A percentile compares a stretch with the other conserved stretches of the same genome.
Evolutionary conservation across 305 asterid genomes (phyloP).

Genomic region (Solanum aculeatissimum): DNA sequence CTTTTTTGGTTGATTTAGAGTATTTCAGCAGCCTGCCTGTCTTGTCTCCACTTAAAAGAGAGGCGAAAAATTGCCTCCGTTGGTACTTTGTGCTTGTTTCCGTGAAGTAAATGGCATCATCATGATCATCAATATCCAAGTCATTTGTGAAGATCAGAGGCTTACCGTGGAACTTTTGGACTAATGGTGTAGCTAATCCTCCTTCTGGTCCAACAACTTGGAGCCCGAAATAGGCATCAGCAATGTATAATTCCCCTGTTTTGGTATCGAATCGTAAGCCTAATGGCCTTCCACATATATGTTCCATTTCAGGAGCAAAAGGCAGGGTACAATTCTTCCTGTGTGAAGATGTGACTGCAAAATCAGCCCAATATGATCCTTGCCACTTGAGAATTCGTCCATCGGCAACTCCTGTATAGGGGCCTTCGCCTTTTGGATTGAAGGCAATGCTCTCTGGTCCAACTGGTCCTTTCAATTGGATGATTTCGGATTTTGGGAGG

Average conservation of each 20-base stretch:
- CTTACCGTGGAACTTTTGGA: slow-evolving; percentile 37
- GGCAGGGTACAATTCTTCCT: slow-evolving; percentile 41
- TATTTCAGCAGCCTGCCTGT: slow-evolving; percentile 61
- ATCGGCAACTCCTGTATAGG: slow-evolving; percentile 72
- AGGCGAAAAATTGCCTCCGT: slow-evolving; percentile 40
- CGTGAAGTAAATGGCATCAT: slow-evolving; percentile 48
- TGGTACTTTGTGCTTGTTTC: slow-evolving; percentile 46
- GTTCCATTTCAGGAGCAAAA: slow-evolving; percentile 52
- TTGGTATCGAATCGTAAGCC: slow-evolving; percentile 46
- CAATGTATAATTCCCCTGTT: slow-evolving; percentile 52
- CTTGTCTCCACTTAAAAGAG: slow-evolving; percentile 26
- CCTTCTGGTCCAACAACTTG: slow-evolving; percentile 61
- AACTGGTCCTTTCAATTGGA: slow-evolving; percentile 34
- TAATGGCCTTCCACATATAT: slow-evolving; percentile 59
- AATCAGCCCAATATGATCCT: slow-evolving; percentile 35
- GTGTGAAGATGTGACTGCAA: slow-evolving; percentile 44
- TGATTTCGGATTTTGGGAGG: slow-evolving; percentile 26
- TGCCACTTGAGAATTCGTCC: slow-evolving; percentile 53
- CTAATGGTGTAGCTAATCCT: slow-evolving; percentile 40
- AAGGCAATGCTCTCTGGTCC: slow-evolving; percentile 73
- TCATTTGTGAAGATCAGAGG: slow-evolving; percentile 50
- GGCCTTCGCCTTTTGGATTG: slow-evolving; percentile 56
- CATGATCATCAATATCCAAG: slow-evolving; percentile 48
- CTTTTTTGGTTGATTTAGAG: slow-evolving; percentile 23
- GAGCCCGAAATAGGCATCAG: slow-evolving; percentile 67